Percentiles rank a stretch among this genome's conserved stretches.
Conservation (phyloP, 306 rosid species). For the Pyrus betulifolia region DNA sequence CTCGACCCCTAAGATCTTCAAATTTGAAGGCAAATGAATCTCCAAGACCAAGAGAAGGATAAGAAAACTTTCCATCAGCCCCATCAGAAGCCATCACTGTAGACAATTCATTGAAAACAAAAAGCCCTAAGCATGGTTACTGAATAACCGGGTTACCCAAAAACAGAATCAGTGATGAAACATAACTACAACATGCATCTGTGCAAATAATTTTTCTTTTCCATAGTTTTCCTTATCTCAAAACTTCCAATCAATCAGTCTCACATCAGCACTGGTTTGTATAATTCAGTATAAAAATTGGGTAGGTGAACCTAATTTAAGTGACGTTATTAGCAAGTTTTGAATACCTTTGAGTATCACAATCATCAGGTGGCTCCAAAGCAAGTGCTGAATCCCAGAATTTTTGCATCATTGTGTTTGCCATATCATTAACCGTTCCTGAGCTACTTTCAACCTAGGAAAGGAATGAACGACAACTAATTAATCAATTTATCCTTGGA, state of each 20-base stretch:
- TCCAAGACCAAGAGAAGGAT: constrained; percentile 57
- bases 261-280: not conserved
- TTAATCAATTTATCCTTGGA: not conserved
- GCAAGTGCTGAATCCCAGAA: constrained; percentile 94
- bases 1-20: constrained; percentile 69
- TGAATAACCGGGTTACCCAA: constrained; percentile 9
- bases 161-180: constrained; percentile 7
- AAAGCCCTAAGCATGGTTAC: constrained; percentile 4
- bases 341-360: constrained; percentile 68
- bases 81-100: constrained; percentile 65
- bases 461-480: not conserved
- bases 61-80: constrained; percentile 34
- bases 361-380: constrained; percentile 82
- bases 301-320: not conserved
- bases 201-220: not conserved
- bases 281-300: not conserved
- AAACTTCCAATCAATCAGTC: not conserved
- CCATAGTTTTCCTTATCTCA: not conserved
- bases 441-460: constrained; percentile 67
- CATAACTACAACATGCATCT: not conserved
- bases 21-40: constrained; percentile 76
- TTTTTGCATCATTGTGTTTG: constrained; percentile 86
- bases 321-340: not conserved
- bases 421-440: constrained; percentile 69
- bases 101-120: constrained; percentile 70